Evolutionary conservation across 306 rosid species (phyloP).

Genomic region (Phaseolus lunatus): DNA sequence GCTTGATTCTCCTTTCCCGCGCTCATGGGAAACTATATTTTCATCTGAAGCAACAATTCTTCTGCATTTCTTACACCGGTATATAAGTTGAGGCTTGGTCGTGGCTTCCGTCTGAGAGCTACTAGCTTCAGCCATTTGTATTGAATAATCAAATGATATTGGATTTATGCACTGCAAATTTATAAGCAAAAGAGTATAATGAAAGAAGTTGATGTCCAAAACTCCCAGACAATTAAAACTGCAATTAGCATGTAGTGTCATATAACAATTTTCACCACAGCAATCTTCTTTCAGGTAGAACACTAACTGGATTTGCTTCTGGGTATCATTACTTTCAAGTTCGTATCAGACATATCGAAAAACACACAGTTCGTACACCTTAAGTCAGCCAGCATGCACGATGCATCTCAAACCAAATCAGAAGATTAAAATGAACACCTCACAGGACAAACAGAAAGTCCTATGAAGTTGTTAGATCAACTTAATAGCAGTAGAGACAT

Average conservation of each 20-base stretch:
- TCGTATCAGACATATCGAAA: neutral
- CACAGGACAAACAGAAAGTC: neutral
- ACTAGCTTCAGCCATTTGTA: constrained; percentile 57
- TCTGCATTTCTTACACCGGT: constrained; percentile 85
- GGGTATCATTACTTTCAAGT: neutral
- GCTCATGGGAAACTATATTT: constrained; percentile 68
- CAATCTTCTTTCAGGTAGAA: neutral
- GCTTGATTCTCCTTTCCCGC: constrained; percentile 73
- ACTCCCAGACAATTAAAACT: neutral
- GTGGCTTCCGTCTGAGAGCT: constrained; percentile 51
- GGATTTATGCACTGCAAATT: constrained; percentile 31
- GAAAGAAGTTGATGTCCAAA: neutral
- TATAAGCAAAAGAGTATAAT: constrained; percentile 13
- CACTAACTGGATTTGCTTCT: neutral
- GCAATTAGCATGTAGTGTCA: neutral
- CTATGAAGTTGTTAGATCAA: too few relatives aligned
- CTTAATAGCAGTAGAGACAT: neutral
- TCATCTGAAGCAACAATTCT: constrained; percentile 79
- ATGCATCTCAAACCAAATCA: neutral
- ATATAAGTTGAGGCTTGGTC: constrained; percentile 55
- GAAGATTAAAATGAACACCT: neutral
- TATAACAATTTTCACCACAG: neutral
- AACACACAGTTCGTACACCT: neutral
- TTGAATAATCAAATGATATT: constrained; percentile 28
- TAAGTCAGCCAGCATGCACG: neutral